Evolutionary conservation across 345 rosid species (phyloP), one percentile per base, ranked within the genome.

Genomic region (Aegle marmelos): DNA sequence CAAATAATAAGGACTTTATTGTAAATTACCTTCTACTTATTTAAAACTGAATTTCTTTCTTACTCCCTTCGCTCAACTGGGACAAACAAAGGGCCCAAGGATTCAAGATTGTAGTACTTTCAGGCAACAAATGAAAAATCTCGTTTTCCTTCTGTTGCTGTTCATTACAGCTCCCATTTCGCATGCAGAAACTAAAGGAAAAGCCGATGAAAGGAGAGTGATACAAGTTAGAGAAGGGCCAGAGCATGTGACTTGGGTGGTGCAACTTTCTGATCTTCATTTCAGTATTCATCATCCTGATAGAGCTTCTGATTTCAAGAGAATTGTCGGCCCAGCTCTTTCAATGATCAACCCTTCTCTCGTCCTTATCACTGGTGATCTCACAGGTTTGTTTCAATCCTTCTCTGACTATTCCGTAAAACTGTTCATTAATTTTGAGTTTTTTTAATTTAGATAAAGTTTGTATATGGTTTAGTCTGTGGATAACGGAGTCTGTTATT

Each of bases 261-360:
- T 96, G 81, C 99, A 96, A 87, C 89, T 96, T 30, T 96, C 99
- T 60, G 99, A 96, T 89, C 99, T 93, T 78, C 99, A 96, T 83
- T 95, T 96, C 88, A 96, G 99, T 69, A 97, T 94, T 72, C 95
- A 91, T 85, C 88, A 91, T 24, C 98, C 98, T 36, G 88, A 90
- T 22, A 90, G 98, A 85, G 98, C 98, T 68, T 75, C 82, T 24
- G 91, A 92, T 73, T 96, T 96, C 83, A 86, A 61, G 68, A 80
- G 75, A 58, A 72, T 85, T 33, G 78, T 92, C n/a, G 92, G 88
- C 9, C 89, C 93, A 50, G 88, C 90, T 82, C 94, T 96, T 63
- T 83, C 92, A 80, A 71, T 89, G 76, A 92, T 94, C 86, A 90
- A 89, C 28, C 99, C 99, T 54, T 90, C 91, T 73, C 93, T 95